phyloP scores from a whole-genome alignment of 805 yeast genomes.

The Diddensiella transvaalensis region DNA sequence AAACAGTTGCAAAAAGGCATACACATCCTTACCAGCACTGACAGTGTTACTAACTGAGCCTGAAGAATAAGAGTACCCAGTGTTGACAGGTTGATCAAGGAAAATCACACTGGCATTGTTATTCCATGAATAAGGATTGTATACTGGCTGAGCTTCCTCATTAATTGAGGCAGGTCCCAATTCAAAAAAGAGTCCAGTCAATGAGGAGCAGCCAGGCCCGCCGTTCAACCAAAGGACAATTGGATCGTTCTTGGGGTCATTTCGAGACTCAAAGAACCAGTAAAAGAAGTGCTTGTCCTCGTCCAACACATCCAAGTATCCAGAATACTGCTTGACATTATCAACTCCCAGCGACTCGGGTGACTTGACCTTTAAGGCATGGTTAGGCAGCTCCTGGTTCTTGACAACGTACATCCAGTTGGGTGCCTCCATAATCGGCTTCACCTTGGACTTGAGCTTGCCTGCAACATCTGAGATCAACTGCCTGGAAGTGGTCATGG shows the following conservation, averaged over 20 bases:
- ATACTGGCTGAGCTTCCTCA: constrained; percentile 64
- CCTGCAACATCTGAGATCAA: neutral
- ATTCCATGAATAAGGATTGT: constrained; percentile 90
- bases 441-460: constrained; percentile 5
- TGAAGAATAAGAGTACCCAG: constrained; percentile 87
- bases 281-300: constrained; percentile 91
- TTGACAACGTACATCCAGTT: constrained; percentile 41
- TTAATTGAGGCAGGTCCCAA: constrained; percentile 84
- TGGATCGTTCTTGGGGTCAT: constrained; percentile 83
- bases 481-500: constrained; percentile 12
- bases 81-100: constrained; percentile 93
- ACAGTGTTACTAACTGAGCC: constrained; percentile 63
- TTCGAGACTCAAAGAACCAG: constrained; percentile 84
- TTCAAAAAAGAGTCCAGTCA: constrained; percentile 90
- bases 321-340: constrained; percentile 71
- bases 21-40: constrained; percentile 88
- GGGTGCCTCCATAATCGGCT: neutral
- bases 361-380: constrained; percentile 57
- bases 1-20: constrained; percentile 80
- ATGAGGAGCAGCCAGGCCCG: constrained; percentile 96
- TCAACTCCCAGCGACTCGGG: constrained; percentile 77
- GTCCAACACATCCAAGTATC: constrained; percentile 71
- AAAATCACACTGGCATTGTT: constrained; percentile 86
- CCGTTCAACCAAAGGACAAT: constrained; percentile 89
- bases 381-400: constrained; percentile 45